These are phyloP conservation scores for Chlamydomonas reinhardtii DNA, from an alignment of 163 green algal genomes.

Conservation along the genomic window DNA sequence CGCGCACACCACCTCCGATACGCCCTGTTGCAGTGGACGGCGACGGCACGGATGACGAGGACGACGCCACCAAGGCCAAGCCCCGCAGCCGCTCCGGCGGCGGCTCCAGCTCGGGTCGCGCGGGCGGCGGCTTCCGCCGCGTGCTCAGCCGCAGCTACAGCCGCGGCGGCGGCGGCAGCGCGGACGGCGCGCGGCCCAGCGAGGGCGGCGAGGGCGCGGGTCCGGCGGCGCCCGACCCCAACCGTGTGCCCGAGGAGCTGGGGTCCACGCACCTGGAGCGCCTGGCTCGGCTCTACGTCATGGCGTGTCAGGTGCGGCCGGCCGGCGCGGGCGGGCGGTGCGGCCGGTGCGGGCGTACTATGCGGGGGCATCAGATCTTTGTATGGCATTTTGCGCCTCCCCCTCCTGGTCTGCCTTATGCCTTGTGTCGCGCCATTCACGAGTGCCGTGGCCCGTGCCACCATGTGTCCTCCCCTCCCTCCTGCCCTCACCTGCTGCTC, in stretches of 20 bases:
- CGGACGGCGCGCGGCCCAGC: background rate
- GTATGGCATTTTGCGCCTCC: too few relatives aligned
- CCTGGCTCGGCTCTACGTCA: slow-evolving; percentile 55
- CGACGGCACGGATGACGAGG: slow-evolving; percentile 12
- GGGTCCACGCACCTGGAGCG: slow-evolving; percentile 50
- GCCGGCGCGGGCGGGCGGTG: background rate
- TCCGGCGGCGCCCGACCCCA: slow-evolving; percentile 32
- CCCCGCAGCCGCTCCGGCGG: background rate
- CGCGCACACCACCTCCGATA: too few relatives aligned
- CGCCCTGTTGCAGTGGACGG: slow-evolving; percentile 11
- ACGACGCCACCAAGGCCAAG: background rate
- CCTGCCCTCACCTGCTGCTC: background rate
- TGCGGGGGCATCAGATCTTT: too few relatives aligned
- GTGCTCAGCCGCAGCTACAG: slow-evolving; percentile 11
- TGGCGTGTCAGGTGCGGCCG: slow-evolving; percentile 53
- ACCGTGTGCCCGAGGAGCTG: slow-evolving; percentile 54
- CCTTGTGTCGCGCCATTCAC: too few relatives aligned
- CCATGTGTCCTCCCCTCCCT: background rate
- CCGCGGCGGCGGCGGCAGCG: background rate
- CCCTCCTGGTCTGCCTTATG: too few relatives aligned
- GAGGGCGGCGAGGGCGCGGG: background rate
- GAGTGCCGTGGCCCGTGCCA: too few relatives aligned
- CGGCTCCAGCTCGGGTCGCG: too few relatives aligned
- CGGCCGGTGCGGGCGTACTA: too few relatives aligned
- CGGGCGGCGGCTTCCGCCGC: slow-evolving; percentile 13